phyloP scores from a whole-genome alignment of 495 filamentous ascomycete species.

The Hyaloscypha variabilis region DNA sequence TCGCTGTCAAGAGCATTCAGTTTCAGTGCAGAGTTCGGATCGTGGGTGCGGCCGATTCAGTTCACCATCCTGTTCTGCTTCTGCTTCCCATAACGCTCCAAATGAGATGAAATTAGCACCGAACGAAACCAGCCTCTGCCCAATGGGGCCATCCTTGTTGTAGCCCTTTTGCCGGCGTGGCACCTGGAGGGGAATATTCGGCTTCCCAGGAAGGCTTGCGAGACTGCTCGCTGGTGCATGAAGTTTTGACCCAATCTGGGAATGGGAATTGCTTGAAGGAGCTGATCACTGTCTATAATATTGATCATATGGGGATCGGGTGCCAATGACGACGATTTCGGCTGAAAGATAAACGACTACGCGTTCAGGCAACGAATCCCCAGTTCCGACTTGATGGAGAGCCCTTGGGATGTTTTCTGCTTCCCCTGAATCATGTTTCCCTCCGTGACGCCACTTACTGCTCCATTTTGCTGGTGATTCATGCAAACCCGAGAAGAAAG shows the following conservation, averaged over 20 bases:
- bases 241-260: constrained; percentile 20
- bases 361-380: constrained; percentile 15
- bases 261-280: constrained; percentile 20
- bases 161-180: neutral
- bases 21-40: constrained; percentile 20
- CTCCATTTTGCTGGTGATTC: constrained; percentile 18
- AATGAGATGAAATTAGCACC: constrained; percentile 31
- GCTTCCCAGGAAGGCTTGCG: neutral
- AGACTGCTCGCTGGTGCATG: constrained; percentile 20
- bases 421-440: constrained; percentile 21
- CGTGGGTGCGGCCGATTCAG: neutral
- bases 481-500: constrained; percentile 24
- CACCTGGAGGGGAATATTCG: constrained; percentile 10
- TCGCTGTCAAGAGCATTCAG: neutral
- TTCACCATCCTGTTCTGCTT: neutral
- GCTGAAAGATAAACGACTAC: constrained; percentile 21
- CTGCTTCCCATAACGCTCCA: constrained; percentile 28
- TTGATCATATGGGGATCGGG: constrained; percentile 25
- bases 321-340: constrained; percentile 23
- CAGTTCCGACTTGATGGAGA: constrained; percentile 10
- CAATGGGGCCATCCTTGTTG: constrained; percentile 10
- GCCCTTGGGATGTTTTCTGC: neutral
- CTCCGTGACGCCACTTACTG: constrained; percentile 21
- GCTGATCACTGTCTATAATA: constrained; percentile 26
- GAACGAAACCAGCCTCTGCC: constrained; percentile 16